phyloP scores from a whole-genome alignment of 73 alveolate species.

The Blepharisma japonicum region DNA sequence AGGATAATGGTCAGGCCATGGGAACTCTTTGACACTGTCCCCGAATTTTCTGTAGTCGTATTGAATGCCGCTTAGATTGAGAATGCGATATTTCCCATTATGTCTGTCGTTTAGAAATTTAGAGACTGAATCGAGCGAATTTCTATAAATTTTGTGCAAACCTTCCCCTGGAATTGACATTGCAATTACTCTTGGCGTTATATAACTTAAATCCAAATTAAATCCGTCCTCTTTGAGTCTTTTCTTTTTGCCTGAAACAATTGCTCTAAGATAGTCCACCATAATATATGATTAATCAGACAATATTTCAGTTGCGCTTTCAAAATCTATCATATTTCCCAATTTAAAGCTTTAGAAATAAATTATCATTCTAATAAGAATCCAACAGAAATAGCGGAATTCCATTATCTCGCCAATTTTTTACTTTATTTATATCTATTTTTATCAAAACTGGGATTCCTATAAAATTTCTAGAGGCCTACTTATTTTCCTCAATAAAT shows the following conservation, averaged over 20 bases:
- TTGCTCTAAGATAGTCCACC: slow-evolving; percentile 63
- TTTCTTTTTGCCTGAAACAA: slow-evolving; percentile 79
- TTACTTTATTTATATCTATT: no score
- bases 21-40: slow-evolving; percentile 17
- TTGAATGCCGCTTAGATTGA: slow-evolving; percentile 20
- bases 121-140: slow-evolving; percentile 42
- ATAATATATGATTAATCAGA: no score
- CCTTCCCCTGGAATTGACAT: slow-evolving; percentile 92
- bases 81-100: neutral
- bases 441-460: no score
- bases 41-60: slow-evolving; percentile 29
- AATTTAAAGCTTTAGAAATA: no score
- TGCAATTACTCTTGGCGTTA: slow-evolving; percentile 85
- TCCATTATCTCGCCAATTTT: no score
- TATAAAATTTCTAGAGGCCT: no score
- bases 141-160: slow-evolving; percentile 42
- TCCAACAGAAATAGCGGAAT: no score
- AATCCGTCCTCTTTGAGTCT: slow-evolving; percentile 76
- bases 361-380: no score
- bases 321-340: no score
- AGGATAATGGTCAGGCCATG: slow-evolving; percentile 28
- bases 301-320: no score
- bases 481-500: no score
- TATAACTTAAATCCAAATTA: slow-evolving; percentile 88
- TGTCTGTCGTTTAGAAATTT: slow-evolving; percentile 24